Base-by-base conservation (phyloP, 768 basidiomycete species). In the Tubosaeta sp. region DNA sequence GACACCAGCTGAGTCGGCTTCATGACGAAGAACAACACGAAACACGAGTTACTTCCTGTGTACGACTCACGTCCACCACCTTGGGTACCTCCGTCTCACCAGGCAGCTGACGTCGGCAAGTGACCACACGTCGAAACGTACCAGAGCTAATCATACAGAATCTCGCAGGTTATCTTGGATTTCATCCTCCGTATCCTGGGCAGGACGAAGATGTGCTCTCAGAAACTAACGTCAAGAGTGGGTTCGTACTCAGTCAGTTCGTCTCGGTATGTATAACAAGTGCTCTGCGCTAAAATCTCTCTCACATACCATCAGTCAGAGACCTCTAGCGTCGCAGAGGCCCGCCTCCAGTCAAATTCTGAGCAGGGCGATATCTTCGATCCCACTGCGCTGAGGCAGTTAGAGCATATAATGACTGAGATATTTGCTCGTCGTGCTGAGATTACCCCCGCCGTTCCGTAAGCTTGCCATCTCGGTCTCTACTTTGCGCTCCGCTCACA, bases 121-220 rank as follows among this genome's bases (percentile, higher is more conserved):
- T 64, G 29, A 13, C 38, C 42, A 38, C 9, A 17, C 26, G 27
- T 34, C 8, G 10, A 26, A 39, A 10, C 8, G 3, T 41, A 17
- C 25, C 7, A 6, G 4, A 26, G 13, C 49, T 54, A 17, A 57
- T n/a, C n/a, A n/a, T 22, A 1, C 5, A 33, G 1, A 27, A 4
- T 4, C 11, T 33, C 51, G 2, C 16, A 92, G 90, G 90, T 16
- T 90, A 86, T 65, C 74, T 78, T 50, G 87, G 88, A 11, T 91
- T 87, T 59, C 76, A 84, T 63, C 91, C 91, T 41, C 88, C 91
- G 6, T 77, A 79, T 37, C 80, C 84, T 16, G 78, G 81, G 6
- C 86, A 90, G 64, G 83, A 86, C 50, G 90, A 92, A 65, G 89
- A 91, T 59, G 62, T 80, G 2, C 70, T 93, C 39, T 83, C 86